phyloP scores from a whole-genome alignment of 1,284 basidiomycete species.

The Boletus sp. region DNA sequence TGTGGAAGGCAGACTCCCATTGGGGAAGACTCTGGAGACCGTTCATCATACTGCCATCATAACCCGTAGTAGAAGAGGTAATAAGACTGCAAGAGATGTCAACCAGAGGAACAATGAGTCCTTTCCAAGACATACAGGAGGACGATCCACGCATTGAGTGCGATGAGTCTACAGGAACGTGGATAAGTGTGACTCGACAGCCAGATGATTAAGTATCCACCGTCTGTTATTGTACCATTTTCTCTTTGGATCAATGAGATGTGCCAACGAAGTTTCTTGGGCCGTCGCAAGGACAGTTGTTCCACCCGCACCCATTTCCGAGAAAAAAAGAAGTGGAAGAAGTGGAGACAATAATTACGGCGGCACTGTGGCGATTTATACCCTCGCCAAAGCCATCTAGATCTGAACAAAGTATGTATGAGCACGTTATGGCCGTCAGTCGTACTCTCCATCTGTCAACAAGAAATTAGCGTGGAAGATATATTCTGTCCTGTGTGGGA shows the following conservation, averaged over 20 bases:
- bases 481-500: no score
- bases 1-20: conserved; percentile 62
- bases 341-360: not conserved
- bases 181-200: not conserved
- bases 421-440: no score
- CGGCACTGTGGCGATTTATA: not conserved
- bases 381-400: no score
- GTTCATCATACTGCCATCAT: conserved; percentile 80
- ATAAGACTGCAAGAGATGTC: conserved; percentile 52
- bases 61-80: conserved; percentile 77
- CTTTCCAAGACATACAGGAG: conserved; percentile 51
- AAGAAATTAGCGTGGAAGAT: no score
- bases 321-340: not conserved
- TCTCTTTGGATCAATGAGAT: conserved; percentile 64
- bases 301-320: conserved; percentile 53
- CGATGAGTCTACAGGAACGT: conserved; percentile 52
- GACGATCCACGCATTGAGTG: conserved; percentile 69
- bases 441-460: no score
- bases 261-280: conserved; percentile 47
- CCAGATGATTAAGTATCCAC: conserved; percentile 40
- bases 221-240: conserved; percentile 76
- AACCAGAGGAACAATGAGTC: not conserved
- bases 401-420: no score
- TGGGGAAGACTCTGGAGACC: conserved; percentile 68
- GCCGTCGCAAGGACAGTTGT: conserved; percentile 32